A percentile compares a stretch with the other conserved stretches of the same genome.
Evolutionary conservation across 2,329 filamentous ascomycete species (phyloP).

Genomic region (Coleophoma crateriformis): DNA sequence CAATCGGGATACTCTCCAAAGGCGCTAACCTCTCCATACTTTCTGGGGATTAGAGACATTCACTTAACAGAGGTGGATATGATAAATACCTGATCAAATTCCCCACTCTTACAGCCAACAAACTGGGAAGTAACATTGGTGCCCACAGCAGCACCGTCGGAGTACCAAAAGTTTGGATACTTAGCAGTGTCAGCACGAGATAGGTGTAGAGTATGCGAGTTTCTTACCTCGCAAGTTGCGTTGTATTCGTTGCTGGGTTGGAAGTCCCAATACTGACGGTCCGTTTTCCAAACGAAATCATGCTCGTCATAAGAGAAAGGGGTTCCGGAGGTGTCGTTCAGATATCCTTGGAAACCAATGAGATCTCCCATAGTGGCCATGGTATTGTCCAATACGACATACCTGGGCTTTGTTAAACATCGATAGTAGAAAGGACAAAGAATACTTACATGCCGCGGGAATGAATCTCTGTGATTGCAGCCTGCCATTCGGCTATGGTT

Average conservation of each 20-base stretch:
- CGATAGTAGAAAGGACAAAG: conserved; percentile 53
- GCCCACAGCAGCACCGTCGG: conserved; percentile 45
- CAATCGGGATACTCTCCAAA: conserved; percentile 26
- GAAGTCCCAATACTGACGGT: conserved; percentile 54
- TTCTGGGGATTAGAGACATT: neutral
- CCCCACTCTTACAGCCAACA: conserved; percentile 53
- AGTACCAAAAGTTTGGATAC: conserved; percentile 58
- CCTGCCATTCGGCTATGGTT: conserved; percentile 50
- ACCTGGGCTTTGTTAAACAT: too few relatives aligned
- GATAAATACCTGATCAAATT: conserved; percentile 45
- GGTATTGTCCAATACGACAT: conserved; percentile 32
- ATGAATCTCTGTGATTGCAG: conserved; percentile 55
- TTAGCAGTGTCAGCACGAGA: too few relatives aligned
- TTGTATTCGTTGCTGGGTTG: conserved; percentile 48
- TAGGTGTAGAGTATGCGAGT: too few relatives aligned
- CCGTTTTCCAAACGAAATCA: conserved; percentile 49
- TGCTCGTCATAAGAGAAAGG: conserved; percentile 51
- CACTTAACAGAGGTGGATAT: neutral
- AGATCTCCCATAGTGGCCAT: conserved; percentile 47
- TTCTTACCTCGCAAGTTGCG: conserved; percentile 34
- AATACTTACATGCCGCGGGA: conserved; percentile 58
- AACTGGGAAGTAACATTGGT: conserved; percentile 40
- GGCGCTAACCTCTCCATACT: neutral
- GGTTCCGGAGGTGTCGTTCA: conserved; percentile 44
- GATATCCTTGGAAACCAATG: conserved; percentile 53